Conservation (phyloP, 2,329 filamentous ascomycete species). For the Pyrenophora seminiperda region DNA sequence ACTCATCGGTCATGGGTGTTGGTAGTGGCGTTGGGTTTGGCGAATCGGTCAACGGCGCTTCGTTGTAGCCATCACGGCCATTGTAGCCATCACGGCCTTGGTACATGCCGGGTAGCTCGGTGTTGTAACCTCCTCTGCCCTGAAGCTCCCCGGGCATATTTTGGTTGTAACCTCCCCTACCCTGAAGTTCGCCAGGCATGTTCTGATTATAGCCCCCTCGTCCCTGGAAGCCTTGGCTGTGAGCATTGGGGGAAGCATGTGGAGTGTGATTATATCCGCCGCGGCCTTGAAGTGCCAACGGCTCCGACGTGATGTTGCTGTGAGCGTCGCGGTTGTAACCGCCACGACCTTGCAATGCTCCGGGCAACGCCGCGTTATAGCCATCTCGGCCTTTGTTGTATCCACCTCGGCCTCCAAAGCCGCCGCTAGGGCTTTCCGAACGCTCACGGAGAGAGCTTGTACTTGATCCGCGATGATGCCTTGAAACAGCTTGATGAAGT, state of each 20-base stretch:
- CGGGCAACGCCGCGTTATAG: slow-evolving; percentile 41
- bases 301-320: slow-evolving; percentile 27
- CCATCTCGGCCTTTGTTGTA: slow-evolving; percentile 45
- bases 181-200: slow-evolving; percentile 33
- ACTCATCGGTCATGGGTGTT: slow-evolving; percentile 36
- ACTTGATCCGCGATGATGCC: slow-evolving; percentile 39
- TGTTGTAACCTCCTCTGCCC: slow-evolving; percentile 42
- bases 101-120: slow-evolving; percentile 33
- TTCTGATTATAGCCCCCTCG: slow-evolving; percentile 40
- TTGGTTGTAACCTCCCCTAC: slow-evolving; percentile 41
- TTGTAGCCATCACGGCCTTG: slow-evolving; percentile 47
- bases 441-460: slow-evolving; percentile 36
- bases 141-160: slow-evolving; percentile 41
- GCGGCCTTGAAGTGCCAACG: slow-evolving; percentile 25
- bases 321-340: slow-evolving; percentile 34
- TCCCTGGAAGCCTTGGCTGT: slow-evolving; percentile 31
- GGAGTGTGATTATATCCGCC: slow-evolving; percentile 21
- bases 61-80: slow-evolving; percentile 42
- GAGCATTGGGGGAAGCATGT: slow-evolving; percentile 24
- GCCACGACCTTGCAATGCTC: slow-evolving; percentile 38
- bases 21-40: slow-evolving; percentile 39
- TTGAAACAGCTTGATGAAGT: slow-evolving; percentile 32
- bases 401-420: slow-evolving; percentile 39
- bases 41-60: slow-evolving; percentile 36
- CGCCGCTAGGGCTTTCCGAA: slow-evolving; percentile 39